Evolutionary conservation across 1,284 basidiomycete species (phyloP), one percentile per base, ranked within the genome.

Genomic region (Sparassis latifolia): DNA sequence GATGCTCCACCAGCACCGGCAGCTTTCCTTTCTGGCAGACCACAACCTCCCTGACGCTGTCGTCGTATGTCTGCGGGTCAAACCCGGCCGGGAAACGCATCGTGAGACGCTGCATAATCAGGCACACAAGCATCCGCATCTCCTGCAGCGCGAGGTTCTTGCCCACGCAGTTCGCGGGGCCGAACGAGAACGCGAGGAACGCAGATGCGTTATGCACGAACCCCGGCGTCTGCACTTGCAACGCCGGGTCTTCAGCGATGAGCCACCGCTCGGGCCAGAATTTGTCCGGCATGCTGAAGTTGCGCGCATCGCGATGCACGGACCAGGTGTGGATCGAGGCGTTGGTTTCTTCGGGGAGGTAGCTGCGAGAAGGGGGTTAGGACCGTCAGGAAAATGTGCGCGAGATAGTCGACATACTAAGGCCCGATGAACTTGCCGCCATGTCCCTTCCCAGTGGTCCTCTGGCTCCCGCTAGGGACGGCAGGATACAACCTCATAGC

Each of bases 141-240:
- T 62, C 61, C 44, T 56, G 52, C 48, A 59, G 33, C 31, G 61
- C 61, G 33, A 62, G 53, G 30, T 50, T 51, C 49, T 57, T 56
- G 10, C 62, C 62, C 5, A 61, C 60, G 49, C 62, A 62, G 44
- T 55, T 59, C 39, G 54, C 50, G 20, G 60, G 57, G 28, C 61
- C 61, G 48, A 53, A 47, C 33, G 58, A 62, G 54, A 60, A 61
- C 20, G 61, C 55, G 3, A 59, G 44, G 54, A 59, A 63, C 30
- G 60, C 61, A 27, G 42, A 37, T 40, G 50, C 52, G 50, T 59
- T 58, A 33, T 38, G 35, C 35, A 38, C 35, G 35, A 38, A 46
- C 35, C 35, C 35, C 35, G n/a, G 7, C n/a, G 35, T 7, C 35
- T 9, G 35, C 35, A 1, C n/a, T 7, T 9, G 7, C 7, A n/a